Evolutionary conservation across 2,329 filamentous ascomycete genomes (phyloP).

Genomic region (Colletotrichum shisoi): DNA sequence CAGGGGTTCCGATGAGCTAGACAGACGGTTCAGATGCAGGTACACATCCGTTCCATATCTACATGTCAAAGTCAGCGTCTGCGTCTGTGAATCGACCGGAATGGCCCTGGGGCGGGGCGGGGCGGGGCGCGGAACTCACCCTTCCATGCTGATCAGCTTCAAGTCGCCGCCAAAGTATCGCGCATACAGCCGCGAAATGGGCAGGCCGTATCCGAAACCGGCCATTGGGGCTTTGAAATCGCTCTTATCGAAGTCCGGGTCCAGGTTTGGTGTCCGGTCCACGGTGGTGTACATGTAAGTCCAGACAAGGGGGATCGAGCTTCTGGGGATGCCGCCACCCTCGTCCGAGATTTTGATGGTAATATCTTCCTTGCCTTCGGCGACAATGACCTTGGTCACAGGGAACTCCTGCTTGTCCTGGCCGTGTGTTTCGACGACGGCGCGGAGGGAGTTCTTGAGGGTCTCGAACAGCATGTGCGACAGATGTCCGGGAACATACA

Average conservation of each 20-base stretch:
- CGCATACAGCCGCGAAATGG: conserved; percentile 92
- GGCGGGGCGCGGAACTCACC: conserved; percentile 65
- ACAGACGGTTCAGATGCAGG: conserved; percentile 93
- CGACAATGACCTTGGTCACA: conserved; percentile 95
- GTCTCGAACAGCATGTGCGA: conserved; percentile 99
- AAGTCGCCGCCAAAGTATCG: conserved; percentile 97
- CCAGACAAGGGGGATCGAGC: conserved; percentile 96
- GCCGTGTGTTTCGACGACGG: conserved; percentile 94
- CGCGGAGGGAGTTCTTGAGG: conserved; percentile 95
- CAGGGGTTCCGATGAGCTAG: conserved; percentile 92
- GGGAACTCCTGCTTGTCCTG: conserved; percentile 96
- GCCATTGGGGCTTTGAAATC: conserved; percentile 99
- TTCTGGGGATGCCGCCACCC: conserved; percentile 92
- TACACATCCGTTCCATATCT: conserved; percentile 99
- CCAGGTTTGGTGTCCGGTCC: conserved; percentile 90
- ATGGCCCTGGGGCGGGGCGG: conserved; percentile 10
- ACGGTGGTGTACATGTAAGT: conserved; percentile 99
- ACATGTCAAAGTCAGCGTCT: conserved; percentile 35
- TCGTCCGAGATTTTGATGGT: conserved; percentile 99
- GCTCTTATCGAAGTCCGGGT: conserved; percentile 98
- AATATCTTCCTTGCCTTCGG: conserved; percentile 97
- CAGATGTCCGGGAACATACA: conserved; percentile 99
- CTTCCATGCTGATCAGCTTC: conserved; percentile 99
- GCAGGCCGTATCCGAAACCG: conserved; percentile 96
- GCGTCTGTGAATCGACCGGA: not conserved